phyloP scores from a whole-genome alignment of 2,329 filamentous ascomycete genomes.

The Penicillium rolfsii region DNA sequence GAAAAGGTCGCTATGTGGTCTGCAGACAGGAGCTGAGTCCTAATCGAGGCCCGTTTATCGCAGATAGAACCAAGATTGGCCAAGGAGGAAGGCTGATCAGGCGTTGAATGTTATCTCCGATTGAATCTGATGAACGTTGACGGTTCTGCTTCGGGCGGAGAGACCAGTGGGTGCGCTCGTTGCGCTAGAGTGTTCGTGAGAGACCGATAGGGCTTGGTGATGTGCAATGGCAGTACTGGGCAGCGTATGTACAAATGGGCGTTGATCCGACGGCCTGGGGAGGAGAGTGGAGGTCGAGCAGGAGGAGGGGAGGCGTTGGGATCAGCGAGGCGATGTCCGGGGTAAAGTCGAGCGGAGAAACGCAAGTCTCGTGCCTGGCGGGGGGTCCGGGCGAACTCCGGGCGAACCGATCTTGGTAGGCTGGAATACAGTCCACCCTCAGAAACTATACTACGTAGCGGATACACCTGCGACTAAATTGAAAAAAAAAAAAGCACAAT shows the following conservation, averaged over 20 bases:
- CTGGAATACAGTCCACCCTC: background rate
- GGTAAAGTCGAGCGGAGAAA: slow-evolving; percentile 26
- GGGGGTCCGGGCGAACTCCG: slow-evolving; percentile 23
- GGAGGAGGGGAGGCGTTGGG: slow-evolving; percentile 7
- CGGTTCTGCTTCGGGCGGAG: background rate
- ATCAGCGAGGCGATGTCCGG: slow-evolving; percentile 26
- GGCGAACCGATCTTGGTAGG: slow-evolving; percentile 12
- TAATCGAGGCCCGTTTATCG: background rate
- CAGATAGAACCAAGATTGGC: background rate
- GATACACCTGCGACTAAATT: background rate
- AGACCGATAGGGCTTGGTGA: background rate
- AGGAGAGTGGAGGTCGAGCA: slow-evolving; percentile 3
- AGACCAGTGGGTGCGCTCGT: background rate
- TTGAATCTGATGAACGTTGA: background rate
- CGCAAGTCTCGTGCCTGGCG: slow-evolving; percentile 25
- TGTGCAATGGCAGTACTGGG: background rate
- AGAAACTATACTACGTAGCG: background rate
- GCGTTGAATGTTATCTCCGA: background rate
- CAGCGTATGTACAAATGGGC: slow-evolving; percentile 5
- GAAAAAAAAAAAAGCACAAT: background rate
- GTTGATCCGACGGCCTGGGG: background rate
- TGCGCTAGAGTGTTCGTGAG: background rate
- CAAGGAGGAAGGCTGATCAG: background rate
- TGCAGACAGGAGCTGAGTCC: background rate
- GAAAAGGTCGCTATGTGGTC: background rate